Base-by-base conservation (phyloP, 441 rosid genomes). In the Populus hybrid region DNA sequence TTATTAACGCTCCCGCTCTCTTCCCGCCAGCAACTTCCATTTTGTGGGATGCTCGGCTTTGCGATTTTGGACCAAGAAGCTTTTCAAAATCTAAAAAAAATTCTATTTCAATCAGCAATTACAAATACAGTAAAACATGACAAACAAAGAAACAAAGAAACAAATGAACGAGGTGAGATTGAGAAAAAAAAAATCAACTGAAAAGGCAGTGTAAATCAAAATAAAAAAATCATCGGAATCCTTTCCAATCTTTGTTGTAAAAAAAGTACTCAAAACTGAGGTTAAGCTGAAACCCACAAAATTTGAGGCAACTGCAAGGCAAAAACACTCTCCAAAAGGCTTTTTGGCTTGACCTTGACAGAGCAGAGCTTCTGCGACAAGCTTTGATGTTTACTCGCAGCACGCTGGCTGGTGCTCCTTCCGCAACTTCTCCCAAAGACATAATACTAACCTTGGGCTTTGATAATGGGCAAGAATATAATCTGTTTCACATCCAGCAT, bases 381-480 rank as follows among this genome's bases (percentile, higher is more conserved):
- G 40, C 12, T 16, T 26, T 2, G 67, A 38, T 2, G 77, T 70
- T 11, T 86, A 93, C 84, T 95, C 95, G 3, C 99, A 95, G 78
- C 99, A 93, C 77, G 74, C 42, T 40, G 98, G 83, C 74, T 83
- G 34, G 24, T 85, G 90, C 78, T 93, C 90, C 63, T 88, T 92
- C 86, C 84, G 95, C 84, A 93, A 79, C 88, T 83, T 92, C 85
- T 93, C 95, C 98, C 99, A 95, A 2, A 95, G 92, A 83, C 98
- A 93, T 72, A 93, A 82, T 24, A 93, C 80, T 82, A 87, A 78
- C 75, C 97, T 84, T 14, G 95, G 98, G 69, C 90, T 88, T 85
- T 92, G 99, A 83, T 95, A 93, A 81, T 95, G 99, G 10, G 97
- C 99, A 73, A 92, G 93, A 77, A 91, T 73, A 80, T 92, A 95